These are phyloP conservation scores for Diaporthe amygdali DNA, from an alignment of 2,329 filamentous ascomycete genomes.

Conservation along the genomic window DNA sequence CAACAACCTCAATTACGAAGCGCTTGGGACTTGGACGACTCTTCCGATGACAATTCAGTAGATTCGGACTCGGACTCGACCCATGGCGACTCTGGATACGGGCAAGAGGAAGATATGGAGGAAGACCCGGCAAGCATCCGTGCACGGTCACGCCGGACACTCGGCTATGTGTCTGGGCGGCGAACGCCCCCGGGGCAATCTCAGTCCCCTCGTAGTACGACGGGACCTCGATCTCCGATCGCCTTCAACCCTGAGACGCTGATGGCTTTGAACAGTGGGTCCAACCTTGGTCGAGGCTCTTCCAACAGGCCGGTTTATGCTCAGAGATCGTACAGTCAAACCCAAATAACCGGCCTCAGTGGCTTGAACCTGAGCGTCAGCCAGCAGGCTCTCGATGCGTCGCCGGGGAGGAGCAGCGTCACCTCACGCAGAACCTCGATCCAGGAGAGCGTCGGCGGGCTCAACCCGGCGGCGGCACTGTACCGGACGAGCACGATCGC, in stretches of 20 bases:
- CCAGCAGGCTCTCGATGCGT: neutral
- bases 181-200: slow-evolving; percentile 41
- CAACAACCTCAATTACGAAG: slow-evolving; percentile 48
- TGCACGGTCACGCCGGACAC: slow-evolving; percentile 52
- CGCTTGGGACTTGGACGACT: slow-evolving; percentile 57
- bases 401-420: slow-evolving; percentile 21
- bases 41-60: slow-evolving; percentile 47
- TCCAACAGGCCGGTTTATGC: slow-evolving; percentile 49
- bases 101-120: slow-evolving; percentile 39
- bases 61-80: slow-evolving; percentile 45
- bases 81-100: slow-evolving; percentile 43
- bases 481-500: slow-evolving; percentile 28
- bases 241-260: slow-evolving; percentile 41
- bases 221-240: slow-evolving; percentile 34
- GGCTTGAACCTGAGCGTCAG: slow-evolving; percentile 8
- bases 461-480: slow-evolving; percentile 25
- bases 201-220: slow-evolving; percentile 34
- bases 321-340: slow-evolving; percentile 54
- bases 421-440: neutral
- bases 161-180: slow-evolving; percentile 55
- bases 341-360: slow-evolving; percentile 28
- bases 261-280: slow-evolving; percentile 36
- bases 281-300: slow-evolving; percentile 32
- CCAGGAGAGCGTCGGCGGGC: slow-evolving; percentile 14
- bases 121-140: slow-evolving; percentile 42